Evolutionary conservation across 768 basidiomycete genomes (phyloP), one percentile per base, ranked within the genome.

Genomic region (Tylopilus plumbeoviolaceoides): DNA sequence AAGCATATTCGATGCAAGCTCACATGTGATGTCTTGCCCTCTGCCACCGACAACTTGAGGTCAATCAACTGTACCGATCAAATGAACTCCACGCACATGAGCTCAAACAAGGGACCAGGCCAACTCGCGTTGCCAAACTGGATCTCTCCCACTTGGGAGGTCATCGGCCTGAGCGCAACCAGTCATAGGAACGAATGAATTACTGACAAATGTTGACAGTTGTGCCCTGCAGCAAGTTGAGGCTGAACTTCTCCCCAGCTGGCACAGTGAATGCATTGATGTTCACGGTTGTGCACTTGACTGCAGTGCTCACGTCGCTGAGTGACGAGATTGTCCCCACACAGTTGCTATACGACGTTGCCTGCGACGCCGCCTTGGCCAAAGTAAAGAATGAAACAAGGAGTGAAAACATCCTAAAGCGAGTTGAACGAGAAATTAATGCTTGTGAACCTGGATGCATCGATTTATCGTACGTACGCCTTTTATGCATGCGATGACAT

Each of bases 251-350:
- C 65, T 77, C 46, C 14, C 81, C 82, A 31, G 73, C 77, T 12
- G 82, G 78, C 33, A 84, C 83, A 8, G 77, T 80, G 65, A 84
- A 83, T 10, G 67, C 55, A 39, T 79, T 73, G 61, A 85, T 77
- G 57, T 78, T 78, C 49, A 86, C 78, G 4, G 78, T 81, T 2
- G 73, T 78, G 63, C 85, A 87, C 56, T 71, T 56, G 28, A 79
- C 75, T 18, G 84, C 84, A 49, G 61, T 68, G 33, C 65, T 59
- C 31, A 84, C 78, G 57, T 84, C 82, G 48, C 52, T 53, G 50
- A 83, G 62, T 0, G 81, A 81, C 17, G 73, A 72, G 58, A 84
- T 83, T 0, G 75, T 78, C n/a, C 79, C 81, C 1, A 75, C 75
- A 59, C 80, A 81, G 14, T 41, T 18, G 8, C 46, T 39, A 14